These are phyloP conservation scores for Harringtonia aguacate DNA, from an alignment of 2,329 filamentous ascomycete species.

Conservation along the genomic window DNA sequence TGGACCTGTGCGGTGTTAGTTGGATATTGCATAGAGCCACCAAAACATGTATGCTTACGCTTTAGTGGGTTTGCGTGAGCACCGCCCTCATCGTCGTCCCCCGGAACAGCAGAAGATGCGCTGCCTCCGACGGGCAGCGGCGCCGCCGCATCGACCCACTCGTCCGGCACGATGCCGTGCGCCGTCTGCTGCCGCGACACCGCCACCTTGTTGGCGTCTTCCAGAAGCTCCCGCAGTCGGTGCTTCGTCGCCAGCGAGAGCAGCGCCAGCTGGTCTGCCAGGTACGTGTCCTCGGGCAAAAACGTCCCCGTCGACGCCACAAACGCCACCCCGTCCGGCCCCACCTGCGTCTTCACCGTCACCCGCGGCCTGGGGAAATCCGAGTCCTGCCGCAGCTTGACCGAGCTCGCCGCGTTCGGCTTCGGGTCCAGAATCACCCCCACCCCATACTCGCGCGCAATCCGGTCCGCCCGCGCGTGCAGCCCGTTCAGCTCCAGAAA, in stretches of 20 bases:
- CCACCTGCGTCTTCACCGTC: slow-evolving; percentile 42
- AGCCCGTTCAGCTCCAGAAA: slow-evolving; percentile 57
- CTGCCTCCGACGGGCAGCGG: slow-evolving; percentile 27
- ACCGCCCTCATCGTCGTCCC: slow-evolving; percentile 37
- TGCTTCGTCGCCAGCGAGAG: slow-evolving; percentile 77
- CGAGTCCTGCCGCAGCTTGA: slow-evolving; percentile 36
- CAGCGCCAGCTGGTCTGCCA: slow-evolving; percentile 75
- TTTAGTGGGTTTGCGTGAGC: slow-evolving; percentile 46
- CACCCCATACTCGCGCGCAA: slow-evolving; percentile 47
- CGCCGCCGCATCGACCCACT: slow-evolving; percentile 63
- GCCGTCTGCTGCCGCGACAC: slow-evolving; percentile 65
- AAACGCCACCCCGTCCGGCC: slow-evolving; percentile 50
- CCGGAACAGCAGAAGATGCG: no score
- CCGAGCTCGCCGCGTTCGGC: slow-evolving; percentile 27
- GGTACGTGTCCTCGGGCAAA: slow-evolving; percentile 61
- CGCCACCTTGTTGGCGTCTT: slow-evolving; percentile 64
- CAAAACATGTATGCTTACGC: slow-evolving; percentile 48
- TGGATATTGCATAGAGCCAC: neutral
- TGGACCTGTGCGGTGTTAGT: slow-evolving; percentile 23
- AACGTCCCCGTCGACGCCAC: slow-evolving; percentile 56
- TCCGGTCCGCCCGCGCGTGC: slow-evolving; percentile 47
- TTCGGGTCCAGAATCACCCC: slow-evolving; percentile 45
- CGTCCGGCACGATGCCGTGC: slow-evolving; percentile 66
- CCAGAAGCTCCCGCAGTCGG: slow-evolving; percentile 61
- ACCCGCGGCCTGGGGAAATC: slow-evolving; percentile 41